These are phyloP conservation scores for Aspergillus incahuasiensis DNA, from an alignment of 495 filamentous ascomycete species.

Conservation along the genomic window DNA sequence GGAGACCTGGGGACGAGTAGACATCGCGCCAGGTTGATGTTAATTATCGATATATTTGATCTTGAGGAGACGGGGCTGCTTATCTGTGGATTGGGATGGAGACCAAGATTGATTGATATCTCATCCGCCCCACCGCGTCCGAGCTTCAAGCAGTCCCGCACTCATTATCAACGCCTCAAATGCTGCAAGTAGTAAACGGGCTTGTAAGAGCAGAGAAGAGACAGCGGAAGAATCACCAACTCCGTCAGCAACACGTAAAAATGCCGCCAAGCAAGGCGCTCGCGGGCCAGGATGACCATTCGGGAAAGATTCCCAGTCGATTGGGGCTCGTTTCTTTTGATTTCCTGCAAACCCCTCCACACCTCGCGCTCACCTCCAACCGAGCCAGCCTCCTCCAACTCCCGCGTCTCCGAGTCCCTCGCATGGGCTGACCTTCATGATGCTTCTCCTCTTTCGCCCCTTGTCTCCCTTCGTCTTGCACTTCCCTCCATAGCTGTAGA, in stretches of 20 bases:
- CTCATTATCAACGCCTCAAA: no score
- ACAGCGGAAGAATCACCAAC: neutral
- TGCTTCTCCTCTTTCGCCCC: neutral
- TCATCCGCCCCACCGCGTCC: neutral
- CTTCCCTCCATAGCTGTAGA: neutral
- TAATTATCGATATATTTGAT: neutral
- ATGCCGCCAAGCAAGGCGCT: neutral
- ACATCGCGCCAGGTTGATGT: neutral
- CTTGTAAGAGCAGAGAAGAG: conserved; percentile 9
- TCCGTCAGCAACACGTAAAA: conserved; percentile 15
- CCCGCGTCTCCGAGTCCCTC: neutral
- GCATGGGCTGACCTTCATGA: neutral
- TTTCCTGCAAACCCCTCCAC: neutral
- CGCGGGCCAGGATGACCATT: neutral
- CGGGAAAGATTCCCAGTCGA: neutral
- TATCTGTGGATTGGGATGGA: neutral
- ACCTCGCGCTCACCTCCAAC: no score
- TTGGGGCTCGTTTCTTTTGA: neutral
- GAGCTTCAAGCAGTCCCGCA: neutral
- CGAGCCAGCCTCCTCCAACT: no score
- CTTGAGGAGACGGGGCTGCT: neutral
- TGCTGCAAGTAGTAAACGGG: no score
- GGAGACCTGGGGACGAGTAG: neutral
- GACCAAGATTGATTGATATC: no score
- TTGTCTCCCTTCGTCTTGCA: neutral